Conservation (phyloP, 495 filamentous ascomycete genomes). For the Podospora bellae-mahoneyi region DNA sequence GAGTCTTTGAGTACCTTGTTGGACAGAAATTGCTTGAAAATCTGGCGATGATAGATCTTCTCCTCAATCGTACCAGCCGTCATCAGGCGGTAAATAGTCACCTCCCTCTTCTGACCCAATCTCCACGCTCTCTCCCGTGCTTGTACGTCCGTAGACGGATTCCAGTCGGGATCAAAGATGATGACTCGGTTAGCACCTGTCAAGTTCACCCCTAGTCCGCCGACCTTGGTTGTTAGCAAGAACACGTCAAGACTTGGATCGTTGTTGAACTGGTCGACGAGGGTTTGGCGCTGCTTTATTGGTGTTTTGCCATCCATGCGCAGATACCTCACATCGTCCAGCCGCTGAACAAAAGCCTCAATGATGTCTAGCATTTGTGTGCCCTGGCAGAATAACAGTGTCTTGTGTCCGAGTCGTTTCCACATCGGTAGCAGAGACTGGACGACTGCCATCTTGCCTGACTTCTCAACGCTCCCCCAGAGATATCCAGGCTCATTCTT, state of each 20-base stretch:
- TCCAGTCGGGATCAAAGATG: slow-evolving; percentile 98
- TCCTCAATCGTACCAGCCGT: slow-evolving; percentile 97
- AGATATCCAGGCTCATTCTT: slow-evolving; percentile 58
- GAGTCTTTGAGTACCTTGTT: slow-evolving; percentile 94
- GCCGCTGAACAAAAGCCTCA: slow-evolving; percentile 65
- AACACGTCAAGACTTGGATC: slow-evolving; percentile 78
- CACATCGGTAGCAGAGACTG: slow-evolving; percentile 79
- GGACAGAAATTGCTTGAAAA: slow-evolving; percentile 93
- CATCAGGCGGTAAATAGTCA: slow-evolving; percentile 92
- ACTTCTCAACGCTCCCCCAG: slow-evolving; percentile 71
- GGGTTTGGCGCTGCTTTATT: slow-evolving; percentile 72
- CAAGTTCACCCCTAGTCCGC: slow-evolving; percentile 87
- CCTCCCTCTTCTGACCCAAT: slow-evolving; percentile 87
- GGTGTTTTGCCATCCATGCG: slow-evolving; percentile 92
- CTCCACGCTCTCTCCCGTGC: slow-evolving; percentile 96
- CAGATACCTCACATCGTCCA: slow-evolving; percentile 69
- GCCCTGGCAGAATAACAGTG: slow-evolving; percentile 84
- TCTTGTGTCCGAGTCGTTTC: slow-evolving; percentile 86
- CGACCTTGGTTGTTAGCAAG: slow-evolving; percentile 89
- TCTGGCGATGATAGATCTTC: slow-evolving; percentile 97
- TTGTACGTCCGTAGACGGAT: slow-evolving; percentile 89
- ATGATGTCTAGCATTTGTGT: slow-evolving; percentile 92
- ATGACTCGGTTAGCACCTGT: slow-evolving; percentile 95
- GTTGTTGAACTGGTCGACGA: slow-evolving; percentile 91
- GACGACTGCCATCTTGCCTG: slow-evolving; percentile 93